Base-by-base conservation (phyloP, 2,329 filamentous ascomycete species). In the Sphaerulina vaccinii region DNA sequence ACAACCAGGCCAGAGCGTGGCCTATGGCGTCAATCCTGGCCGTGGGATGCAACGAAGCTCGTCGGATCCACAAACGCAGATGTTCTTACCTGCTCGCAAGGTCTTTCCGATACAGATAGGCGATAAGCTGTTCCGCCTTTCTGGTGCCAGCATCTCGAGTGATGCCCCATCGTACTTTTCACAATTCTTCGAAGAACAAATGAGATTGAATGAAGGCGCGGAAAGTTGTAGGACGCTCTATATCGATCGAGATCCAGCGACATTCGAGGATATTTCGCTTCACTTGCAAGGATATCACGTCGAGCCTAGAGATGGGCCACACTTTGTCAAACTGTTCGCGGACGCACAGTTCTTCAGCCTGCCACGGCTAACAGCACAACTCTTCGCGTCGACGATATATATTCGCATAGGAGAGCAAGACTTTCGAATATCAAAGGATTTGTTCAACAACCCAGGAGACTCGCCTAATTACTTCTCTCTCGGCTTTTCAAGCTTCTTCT, bases 391-490 rank as follows among this genome's bases (percentile, higher is more conserved):
- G 56, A 88, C 88, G 63, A 95, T 96, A 66, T 95, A 91, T 75
- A 90, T 96, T 64, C 86, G 88, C 55, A 92, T 97, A 63, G 92
- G 92, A 54, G 83, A 88, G 61, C 83, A 81, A 52, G 84, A 93
- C 63, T 97, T 97, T 71, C 87, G 90, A 67, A 91, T 97, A 59
- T 88, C 91, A 1, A 87, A 90, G 57, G 88, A 95, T 62, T 78
- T 95, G 55, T 95, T 97, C 70, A 86, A 82, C 23, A 81, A 82
- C 29, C 89, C 90, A 1, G 92, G 91, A 21, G 91, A 97, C 72
- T 85, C 84, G n/a, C 91, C 91, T 10, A 97, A 97, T 70, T 97
- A 90, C 78, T 97, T 97, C 76, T 87, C 90, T 0, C 80, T 96
- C 3, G 91, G 91, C 53, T 96, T 95, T 65, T 86, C 85, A 32